Base-by-base conservation (phyloP, 2,329 filamentous ascomycete genomes). In the Curvularia verruculosa region DNA sequence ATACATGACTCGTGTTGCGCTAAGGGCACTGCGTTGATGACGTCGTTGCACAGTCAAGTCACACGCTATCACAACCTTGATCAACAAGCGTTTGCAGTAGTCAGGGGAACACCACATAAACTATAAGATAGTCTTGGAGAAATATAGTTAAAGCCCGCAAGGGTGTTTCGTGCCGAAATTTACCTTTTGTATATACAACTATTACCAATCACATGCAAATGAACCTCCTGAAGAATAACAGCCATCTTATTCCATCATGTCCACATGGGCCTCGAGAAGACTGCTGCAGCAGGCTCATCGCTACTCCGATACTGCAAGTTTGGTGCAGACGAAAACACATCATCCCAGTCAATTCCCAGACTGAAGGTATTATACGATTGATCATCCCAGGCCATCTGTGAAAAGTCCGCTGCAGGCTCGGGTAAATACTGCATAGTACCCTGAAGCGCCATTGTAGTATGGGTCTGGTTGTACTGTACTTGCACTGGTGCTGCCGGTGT, bases 291-390 rank as follows among this genome's bases (percentile, higher is more conserved):
- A 26, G 39, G 15, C 34, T 58, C 58, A 19, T 49, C 41, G 15
- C 43, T 36, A 6, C 24, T 45, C 1, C 37, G 6, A 28, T 59
- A 52, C 37, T 54, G 49, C 18, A 40, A 26, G 1, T 56, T 58
- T 7, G 50, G n/a, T 15, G 10, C 64, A 2, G 56, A 47, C 21
- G 65, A 58, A 36, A 71, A 69, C 1, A 64, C 43, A 21, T 48
- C 55, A 34, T 65, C 58, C 67, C 67, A 71, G 23, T 70, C 61
- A 24, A 71, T 68, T 34, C 60, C 64, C 5, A 62, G 45, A 24
- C 57, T 61, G 15, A 61, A 61, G 1, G 39, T 5, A 21, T 45
- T 23, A 18, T 53, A 59, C 2, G 46, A 43, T 10, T 48, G 52
- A 18, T 63, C 59, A n/a, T 61, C 41, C 59, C 51, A 63, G 3